Conservation (phyloP, 1,284 basidiomycete genomes). For the Fistulina hepatica region DNA sequence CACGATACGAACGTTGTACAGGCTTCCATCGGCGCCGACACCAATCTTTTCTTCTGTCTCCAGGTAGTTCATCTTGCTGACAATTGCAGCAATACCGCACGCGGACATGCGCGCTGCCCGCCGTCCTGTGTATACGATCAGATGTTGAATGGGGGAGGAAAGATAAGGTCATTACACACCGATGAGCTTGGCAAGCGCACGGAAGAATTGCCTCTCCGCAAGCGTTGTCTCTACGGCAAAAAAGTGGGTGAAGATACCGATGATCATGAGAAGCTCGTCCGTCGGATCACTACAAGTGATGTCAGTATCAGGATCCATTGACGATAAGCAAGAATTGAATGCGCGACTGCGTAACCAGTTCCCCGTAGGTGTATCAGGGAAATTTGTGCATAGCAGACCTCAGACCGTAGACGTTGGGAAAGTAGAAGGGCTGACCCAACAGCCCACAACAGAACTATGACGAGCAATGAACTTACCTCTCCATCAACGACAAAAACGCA, state of each 20-base stretch:
- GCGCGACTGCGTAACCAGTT: no score
- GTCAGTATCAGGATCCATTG: neutral
- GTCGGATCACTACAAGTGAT: conserved; percentile 70
- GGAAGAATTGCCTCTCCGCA: conserved; percentile 92
- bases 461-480: conserved; percentile 46
- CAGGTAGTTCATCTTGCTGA: conserved; percentile 83
- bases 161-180: conserved; percentile 19
- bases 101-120: conserved; percentile 82
- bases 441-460: conserved; percentile 1
- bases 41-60: conserved; percentile 65
- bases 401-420: no score
- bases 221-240: conserved; percentile 89
- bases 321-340: conserved; percentile 5
- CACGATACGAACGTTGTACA: conserved; percentile 70
- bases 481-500: conserved; percentile 94
- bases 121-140: conserved; percentile 28
- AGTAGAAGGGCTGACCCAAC: no score
- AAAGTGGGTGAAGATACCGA: conserved; percentile 95
- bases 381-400: no score
- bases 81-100: conserved; percentile 92
- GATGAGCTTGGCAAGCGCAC: conserved; percentile 80
- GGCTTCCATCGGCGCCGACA: conserved; percentile 85
- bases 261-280: conserved; percentile 94
- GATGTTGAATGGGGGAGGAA: neutral
- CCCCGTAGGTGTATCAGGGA: no score